Evolutionary conservation across 192 early-diverging fungal genomes (phyloP).

Genomic region (Backusella liffmaniae): DNA sequence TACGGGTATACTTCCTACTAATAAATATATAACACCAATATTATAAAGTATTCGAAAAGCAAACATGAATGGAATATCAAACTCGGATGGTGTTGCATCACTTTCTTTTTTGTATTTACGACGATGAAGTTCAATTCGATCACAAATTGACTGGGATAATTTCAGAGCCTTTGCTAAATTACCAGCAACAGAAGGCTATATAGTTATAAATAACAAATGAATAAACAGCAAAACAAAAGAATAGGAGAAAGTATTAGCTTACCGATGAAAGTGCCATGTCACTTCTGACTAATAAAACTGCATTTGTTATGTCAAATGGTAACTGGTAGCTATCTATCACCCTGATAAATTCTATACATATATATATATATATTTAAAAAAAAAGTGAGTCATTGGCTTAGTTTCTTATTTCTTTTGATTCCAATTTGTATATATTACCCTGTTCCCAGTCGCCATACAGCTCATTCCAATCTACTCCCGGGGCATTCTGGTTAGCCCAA

Average conservation of each 20-base stretch:
- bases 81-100: neutral
- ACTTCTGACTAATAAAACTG: conserved; percentile 26
- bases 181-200: conserved; percentile 29
- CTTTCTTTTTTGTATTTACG: conserved; percentile 19
- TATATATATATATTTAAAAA: neutral
- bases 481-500: neutral
- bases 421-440: conserved; percentile 9
- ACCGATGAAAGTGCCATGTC: conserved; percentile 34
- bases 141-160: conserved; percentile 32
- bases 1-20: conserved; percentile 36
- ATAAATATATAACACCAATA: conserved; percentile 37
- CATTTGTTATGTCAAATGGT: conserved; percentile 37
- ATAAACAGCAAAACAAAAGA: neutral
- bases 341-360: conserved; percentile 8
- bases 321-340: conserved; percentile 25
- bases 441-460: conserved; percentile 21
- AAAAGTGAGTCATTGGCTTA: neutral
- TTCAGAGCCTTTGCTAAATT: conserved; percentile 32
- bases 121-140: conserved; percentile 32
- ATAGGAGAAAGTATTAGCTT: neutral
- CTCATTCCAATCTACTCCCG: neutral
- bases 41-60: conserved; percentile 37
- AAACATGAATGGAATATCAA: conserved; percentile 38
- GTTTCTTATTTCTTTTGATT: neutral
- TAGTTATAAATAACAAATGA: neutral